Evolutionary conservation across 805 yeast genomes (phyloP).

Genomic region (Metschnikowia hibisci): DNA sequence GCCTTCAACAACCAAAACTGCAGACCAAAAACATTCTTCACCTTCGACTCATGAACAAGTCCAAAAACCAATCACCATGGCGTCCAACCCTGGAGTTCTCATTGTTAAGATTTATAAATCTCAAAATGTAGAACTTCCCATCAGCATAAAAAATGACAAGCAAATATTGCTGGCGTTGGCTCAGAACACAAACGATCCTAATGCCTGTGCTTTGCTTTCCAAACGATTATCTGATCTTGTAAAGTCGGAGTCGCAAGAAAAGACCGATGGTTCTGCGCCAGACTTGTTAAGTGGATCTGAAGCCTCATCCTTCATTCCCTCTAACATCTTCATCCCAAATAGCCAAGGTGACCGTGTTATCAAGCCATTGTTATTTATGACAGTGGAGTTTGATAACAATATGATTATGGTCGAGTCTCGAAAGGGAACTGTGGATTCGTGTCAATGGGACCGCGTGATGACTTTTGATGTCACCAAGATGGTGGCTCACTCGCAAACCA

Average conservation of each 20-base stretch:
- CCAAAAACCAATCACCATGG: slow-evolving; percentile 13
- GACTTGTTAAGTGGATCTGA: slow-evolving; percentile 29
- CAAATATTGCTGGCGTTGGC: slow-evolving; percentile 63
- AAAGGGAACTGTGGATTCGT: slow-evolving; percentile 71
- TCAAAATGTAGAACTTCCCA: slow-evolving; percentile 64
- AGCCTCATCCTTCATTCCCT: slow-evolving; percentile 45
- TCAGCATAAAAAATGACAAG: slow-evolving; percentile 61
- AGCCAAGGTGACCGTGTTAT: slow-evolving; percentile 41
- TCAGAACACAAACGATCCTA: slow-evolving; percentile 42
- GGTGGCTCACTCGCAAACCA: slow-evolving; percentile 29
- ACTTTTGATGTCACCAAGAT: slow-evolving; percentile 74
- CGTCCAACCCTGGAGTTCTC: slow-evolving; percentile 59
- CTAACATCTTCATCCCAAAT: slow-evolving; percentile 49
- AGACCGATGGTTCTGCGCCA: slow-evolving; percentile 8
- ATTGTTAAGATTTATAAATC: slow-evolving; percentile 76
- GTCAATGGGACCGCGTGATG: slow-evolving; percentile 85
- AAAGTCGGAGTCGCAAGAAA: slow-evolving; percentile 8
- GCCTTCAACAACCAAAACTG: slow-evolving; percentile 9
- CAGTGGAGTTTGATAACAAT: slow-evolving; percentile 92
- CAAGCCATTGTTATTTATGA: slow-evolving; percentile 73
- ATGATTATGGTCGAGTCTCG: slow-evolving; percentile 85
- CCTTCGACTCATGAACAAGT: slow-evolving; percentile 2
- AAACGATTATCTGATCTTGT: slow-evolving; percentile 13
- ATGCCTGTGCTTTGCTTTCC: slow-evolving; percentile 8
- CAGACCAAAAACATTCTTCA: slow-evolving; percentile 7